phyloP scores from a whole-genome alignment of 2,329 filamentous ascomycete species.

The Catunica adiposa region DNA sequence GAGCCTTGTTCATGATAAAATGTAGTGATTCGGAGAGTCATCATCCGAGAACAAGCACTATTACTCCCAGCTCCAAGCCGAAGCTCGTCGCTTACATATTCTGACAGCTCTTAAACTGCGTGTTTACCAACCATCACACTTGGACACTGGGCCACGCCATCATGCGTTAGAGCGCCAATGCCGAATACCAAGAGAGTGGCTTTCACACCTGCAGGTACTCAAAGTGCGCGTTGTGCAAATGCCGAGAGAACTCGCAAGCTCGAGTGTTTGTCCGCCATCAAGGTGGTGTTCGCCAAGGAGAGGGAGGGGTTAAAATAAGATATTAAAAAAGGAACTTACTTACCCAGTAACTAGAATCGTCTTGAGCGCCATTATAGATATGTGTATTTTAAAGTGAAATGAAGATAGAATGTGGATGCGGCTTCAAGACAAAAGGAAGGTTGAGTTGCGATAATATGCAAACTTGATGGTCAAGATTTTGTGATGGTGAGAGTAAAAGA shows the following conservation, averaged over 20 bases:
- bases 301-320: not conserved
- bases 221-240: too few species aligned
- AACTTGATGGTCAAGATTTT: not conserved
- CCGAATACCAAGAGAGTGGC: too few species aligned
- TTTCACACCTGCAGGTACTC: too few species aligned
- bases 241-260: not conserved
- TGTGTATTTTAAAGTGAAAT: constrained; percentile 5
- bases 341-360: constrained; percentile 89
- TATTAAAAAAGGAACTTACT: constrained; percentile 21
- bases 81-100: too few species aligned
- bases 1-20: too few species aligned
- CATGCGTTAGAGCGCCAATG: too few species aligned
- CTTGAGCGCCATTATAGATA: constrained; percentile 53
- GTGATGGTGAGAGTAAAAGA: constrained; percentile 16
- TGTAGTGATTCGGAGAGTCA: too few species aligned
- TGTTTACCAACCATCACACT: too few species aligned
- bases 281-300: not conserved
- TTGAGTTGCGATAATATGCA: not conserved
- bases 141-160: too few species aligned
- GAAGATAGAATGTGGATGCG: not conserved
- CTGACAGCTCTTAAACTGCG: too few species aligned
- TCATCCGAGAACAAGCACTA: too few species aligned
- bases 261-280: not conserved
- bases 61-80: too few species aligned
- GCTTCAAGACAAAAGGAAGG: not conserved